These are phyloP conservation scores for Phytophthora cryptogea DNA, from an alignment of 352 stramenopile genomes.

Conservation along the genomic window DNA sequence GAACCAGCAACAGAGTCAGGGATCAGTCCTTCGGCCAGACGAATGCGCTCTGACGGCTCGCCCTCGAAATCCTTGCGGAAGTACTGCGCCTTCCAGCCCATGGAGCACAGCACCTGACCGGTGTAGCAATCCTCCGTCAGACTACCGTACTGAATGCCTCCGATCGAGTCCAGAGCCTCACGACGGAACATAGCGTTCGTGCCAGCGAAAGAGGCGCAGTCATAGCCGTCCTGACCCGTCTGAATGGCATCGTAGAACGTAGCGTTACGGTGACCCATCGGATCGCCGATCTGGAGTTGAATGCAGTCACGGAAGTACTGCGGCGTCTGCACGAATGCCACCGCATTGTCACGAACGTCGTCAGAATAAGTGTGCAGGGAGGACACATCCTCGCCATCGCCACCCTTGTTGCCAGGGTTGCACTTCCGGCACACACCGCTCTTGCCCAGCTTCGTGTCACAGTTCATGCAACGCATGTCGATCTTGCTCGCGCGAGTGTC, in stretches of 20 bases:
- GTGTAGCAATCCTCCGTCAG: constrained; percentile 89
- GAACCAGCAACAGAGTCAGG: constrained; percentile 74
- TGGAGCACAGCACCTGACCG: constrained; percentile 71
- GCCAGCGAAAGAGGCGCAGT: constrained; percentile 82
- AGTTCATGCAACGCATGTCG: constrained; percentile 77
- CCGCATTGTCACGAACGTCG: constrained; percentile 73
- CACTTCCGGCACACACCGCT: constrained; percentile 77
- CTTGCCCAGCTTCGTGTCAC: constrained; percentile 73
- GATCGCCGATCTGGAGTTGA: constrained; percentile 82
- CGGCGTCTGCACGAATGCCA: constrained; percentile 82
- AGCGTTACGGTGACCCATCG: constrained; percentile 79
- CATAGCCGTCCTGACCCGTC: constrained; percentile 85
- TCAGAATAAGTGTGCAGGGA: constrained; percentile 82
- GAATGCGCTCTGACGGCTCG: constrained; percentile 75
- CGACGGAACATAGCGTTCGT: constrained; percentile 87
- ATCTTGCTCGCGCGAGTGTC: constrained; percentile 72
- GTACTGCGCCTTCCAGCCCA: constrained; percentile 87
- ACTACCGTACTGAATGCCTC: constrained; percentile 86
- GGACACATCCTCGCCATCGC: constrained; percentile 53
- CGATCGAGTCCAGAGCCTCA: constrained; percentile 86
- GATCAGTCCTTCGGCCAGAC: constrained; percentile 75
- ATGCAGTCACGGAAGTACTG: constrained; percentile 89
- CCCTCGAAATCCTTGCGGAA: constrained; percentile 90
- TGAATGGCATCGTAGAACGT: constrained; percentile 90
- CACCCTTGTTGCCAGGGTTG: constrained; percentile 49